Percentiles rank a stretch among this genome's conserved stretches.
phyloP scores from a whole-genome alignment of 495 filamentous ascomycete species.

The Elasticomyces elasticus region DNA sequence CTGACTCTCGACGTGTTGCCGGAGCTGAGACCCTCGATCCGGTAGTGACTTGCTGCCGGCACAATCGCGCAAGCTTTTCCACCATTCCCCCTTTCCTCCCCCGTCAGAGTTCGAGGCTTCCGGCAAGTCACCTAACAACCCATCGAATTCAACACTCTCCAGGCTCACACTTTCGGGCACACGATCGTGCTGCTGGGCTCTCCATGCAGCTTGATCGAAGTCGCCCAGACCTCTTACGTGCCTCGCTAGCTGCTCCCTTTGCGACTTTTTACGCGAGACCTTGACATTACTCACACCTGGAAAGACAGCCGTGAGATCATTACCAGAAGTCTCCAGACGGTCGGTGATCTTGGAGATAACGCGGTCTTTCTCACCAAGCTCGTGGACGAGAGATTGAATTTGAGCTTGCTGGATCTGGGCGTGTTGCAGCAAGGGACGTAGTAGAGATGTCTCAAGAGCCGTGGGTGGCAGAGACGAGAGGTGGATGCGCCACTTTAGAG shows the following conservation, averaged over 20 bases:
- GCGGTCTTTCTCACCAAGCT: conserved; percentile 24
- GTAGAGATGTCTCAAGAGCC: conserved; percentile 6
- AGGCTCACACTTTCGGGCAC: not conserved
- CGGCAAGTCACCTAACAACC: conserved; percentile 6
- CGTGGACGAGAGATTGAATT: conserved; percentile 11
- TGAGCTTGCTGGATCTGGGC: conserved; percentile 8
- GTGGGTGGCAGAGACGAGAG: conserved; percentile 3
- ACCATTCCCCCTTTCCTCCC: not conserved
- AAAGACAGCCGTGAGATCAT: conserved; percentile 24
- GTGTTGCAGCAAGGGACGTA: conserved; percentile 16
- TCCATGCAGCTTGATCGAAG: conserved; percentile 24
- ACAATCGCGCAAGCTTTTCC: not conserved
- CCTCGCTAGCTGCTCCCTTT: conserved; percentile 18
- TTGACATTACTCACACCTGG: conserved; percentile 22
- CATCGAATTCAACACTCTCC: conserved; percentile 2
- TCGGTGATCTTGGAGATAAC: conserved; percentile 27
- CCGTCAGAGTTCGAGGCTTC: not conserved
- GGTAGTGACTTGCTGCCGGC: not conserved
- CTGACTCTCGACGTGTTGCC: not conserved
- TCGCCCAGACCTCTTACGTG: conserved; percentile 24
- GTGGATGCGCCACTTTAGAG: conserved; percentile 17
- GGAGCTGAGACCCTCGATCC: not conserved
- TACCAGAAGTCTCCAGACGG: conserved; percentile 23
- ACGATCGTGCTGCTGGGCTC: not conserved
- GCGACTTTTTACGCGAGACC: conserved; percentile 12